Percentiles rank a stretch among this genome's conserved stretches.
Conservation (phyloP, 2,329 filamentous ascomycete genomes). For the Scytalidium sp. region DNA sequence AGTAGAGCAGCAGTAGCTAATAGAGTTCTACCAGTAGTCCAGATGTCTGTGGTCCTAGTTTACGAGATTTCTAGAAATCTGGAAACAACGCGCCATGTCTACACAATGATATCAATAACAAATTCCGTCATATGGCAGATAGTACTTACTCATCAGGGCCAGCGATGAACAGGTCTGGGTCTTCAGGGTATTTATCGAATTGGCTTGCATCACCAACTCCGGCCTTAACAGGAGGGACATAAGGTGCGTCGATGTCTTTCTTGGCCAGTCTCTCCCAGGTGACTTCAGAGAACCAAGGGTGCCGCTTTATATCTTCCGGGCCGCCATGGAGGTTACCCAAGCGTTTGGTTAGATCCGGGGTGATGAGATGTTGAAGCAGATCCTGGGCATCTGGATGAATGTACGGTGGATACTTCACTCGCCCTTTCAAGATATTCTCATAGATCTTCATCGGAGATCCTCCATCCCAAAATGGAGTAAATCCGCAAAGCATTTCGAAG, state of each 20-base stretch:
- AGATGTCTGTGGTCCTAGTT: neutral
- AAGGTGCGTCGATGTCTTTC: conserved; percentile 97
- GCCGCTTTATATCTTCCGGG: conserved; percentile 87
- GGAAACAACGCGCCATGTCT: neutral
- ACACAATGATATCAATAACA: neutral
- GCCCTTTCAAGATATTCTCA: conserved; percentile 95
- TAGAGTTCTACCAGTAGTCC: neutral
- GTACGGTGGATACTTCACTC: conserved; percentile 95
- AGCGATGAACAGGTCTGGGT: conserved; percentile 74
- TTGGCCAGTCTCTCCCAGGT: conserved; percentile 93
- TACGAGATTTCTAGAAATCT: neutral
- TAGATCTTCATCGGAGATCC: conserved; percentile 99
- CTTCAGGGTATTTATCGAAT: conserved; percentile 97
- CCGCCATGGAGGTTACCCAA: conserved; percentile 92
- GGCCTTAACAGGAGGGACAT: conserved; percentile 91
- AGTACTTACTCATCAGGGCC: conserved; percentile 81
- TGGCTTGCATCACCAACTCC: conserved; percentile 94
- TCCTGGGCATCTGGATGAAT: conserved; percentile 94
- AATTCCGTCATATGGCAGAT: conserved; percentile 39
- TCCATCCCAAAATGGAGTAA: conserved; percentile 98
- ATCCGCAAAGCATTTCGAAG: conserved; percentile 99
- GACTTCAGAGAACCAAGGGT: conserved; percentile 95
- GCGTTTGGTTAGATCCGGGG: conserved; percentile 89
- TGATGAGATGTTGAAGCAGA: conserved; percentile 88
- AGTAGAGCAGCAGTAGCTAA: neutral